Evolutionary conservation across 2,329 filamentous ascomycete species (phyloP), one percentile per base, ranked within the genome.

Genomic region (Aspergillus candidus): DNA sequence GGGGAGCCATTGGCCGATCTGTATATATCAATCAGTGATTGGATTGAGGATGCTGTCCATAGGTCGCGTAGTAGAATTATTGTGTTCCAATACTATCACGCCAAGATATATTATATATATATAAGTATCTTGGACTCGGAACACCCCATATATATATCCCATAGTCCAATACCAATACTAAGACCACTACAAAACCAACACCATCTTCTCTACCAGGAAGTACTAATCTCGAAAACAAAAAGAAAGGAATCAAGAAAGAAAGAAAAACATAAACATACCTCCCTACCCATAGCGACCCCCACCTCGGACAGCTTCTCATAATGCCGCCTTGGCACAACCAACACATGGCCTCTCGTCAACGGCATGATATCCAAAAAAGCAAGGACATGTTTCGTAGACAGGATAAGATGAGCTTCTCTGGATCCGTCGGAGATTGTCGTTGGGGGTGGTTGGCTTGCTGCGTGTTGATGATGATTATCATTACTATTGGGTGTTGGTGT

Each of bases 281-380:
- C 82, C 43, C 75, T 73, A 17, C 82, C 79, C 62, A 89, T 85
- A 37, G 63, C 62, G 1, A 77, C 68, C 0, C 72, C 74, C 40
- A 90, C 74, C 60, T 90, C 85, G 3, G 80, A 83, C 32, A 96
- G 74, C 62, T 90, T 94, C 50, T 83, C 78, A 44, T 82, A 78
- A 72, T 97, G 93, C 31, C 72, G 62, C 33, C 93, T 78, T 7
- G 89, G 86, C 43, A 84, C 87, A 30, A 97, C 76, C 0, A 97
- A 77, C 6, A 96, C 68, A 72, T 97, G 91, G 1, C 90, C 90
- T 1, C 74, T 74, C 0, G 86, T 85, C 40, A 97, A 79, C 1
- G 93, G 93, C 72, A 94, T 79, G 59, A 96, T 95, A 69, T 97
- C 91, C 56, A 97, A 77, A 68, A 97, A 97, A 34, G 89, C 89